Evolutionary conservation across 768 basidiomycete genomes (phyloP).

Genomic region (Amanita muscaria): DNA sequence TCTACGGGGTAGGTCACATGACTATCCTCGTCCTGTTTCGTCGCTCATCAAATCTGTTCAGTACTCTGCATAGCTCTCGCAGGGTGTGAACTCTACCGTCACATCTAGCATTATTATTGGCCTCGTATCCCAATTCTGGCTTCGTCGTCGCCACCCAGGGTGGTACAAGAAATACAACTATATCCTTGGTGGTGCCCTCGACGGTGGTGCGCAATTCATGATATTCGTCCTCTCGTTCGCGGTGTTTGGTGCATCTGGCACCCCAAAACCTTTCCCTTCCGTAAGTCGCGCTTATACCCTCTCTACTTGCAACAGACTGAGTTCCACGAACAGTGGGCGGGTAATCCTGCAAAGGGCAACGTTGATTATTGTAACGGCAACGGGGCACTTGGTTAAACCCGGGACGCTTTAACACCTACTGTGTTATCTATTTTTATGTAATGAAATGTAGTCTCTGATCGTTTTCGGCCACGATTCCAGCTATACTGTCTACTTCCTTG

Average conservation of each 20-base stretch:
- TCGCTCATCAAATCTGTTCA: slow-evolving; percentile 13
- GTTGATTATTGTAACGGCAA: slow-evolving; percentile 56
- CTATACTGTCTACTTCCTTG: too few relatives aligned
- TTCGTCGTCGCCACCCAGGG: slow-evolving; percentile 46
- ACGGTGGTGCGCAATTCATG: slow-evolving; percentile 61
- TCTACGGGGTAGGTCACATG: slow-evolving; percentile 33
- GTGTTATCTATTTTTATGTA: too few relatives aligned
- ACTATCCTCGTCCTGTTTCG: neutral
- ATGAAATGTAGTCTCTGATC: too few relatives aligned
- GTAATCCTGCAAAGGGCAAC: slow-evolving; percentile 44
- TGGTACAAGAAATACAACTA: slow-evolving; percentile 69
- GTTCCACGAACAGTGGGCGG: too few relatives aligned
- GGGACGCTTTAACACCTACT: too few relatives aligned
- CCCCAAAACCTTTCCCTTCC: slow-evolving; percentile 38
- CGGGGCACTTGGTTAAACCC: slow-evolving; percentile 38
- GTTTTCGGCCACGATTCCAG: too few relatives aligned
- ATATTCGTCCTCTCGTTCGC: slow-evolving; percentile 57
- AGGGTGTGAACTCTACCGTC: slow-evolving; percentile 47
- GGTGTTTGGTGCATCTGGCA: slow-evolving; percentile 52
- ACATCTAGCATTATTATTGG: slow-evolving; percentile 42
- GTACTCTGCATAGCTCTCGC: slow-evolving; percentile 34
- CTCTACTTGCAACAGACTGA: too few relatives aligned
- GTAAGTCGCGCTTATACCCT: slow-evolving; percentile 17
- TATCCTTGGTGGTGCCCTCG: slow-evolving; percentile 55
- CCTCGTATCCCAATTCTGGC: slow-evolving; percentile 51